phyloP scores from a whole-genome alignment of 768 basidiomycete genomes.

The Kwoniella bestiolae region DNA sequence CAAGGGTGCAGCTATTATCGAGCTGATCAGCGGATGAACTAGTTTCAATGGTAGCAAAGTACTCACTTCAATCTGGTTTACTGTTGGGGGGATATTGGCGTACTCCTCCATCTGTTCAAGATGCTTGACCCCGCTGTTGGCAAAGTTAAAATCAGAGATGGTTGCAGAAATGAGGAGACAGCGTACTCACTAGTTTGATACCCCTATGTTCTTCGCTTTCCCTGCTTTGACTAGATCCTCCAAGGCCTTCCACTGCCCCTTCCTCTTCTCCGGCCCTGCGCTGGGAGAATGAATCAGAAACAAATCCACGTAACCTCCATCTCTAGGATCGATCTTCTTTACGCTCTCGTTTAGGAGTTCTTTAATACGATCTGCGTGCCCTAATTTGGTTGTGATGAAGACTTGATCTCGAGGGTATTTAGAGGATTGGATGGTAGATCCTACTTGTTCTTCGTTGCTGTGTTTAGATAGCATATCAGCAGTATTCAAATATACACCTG shows the following conservation, averaged over 20 bases:
- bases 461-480: background rate
- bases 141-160: background rate
- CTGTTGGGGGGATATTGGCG: conserved; percentile 42
- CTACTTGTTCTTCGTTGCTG: conserved; percentile 50
- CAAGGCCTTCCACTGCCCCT: conserved; percentile 47
- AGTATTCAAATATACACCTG: background rate
- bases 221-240: conserved; percentile 48
- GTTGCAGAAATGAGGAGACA: background rate
- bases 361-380: conserved; percentile 34
- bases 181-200: conserved; percentile 53
- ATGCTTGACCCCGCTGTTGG: conserved; percentile 47
- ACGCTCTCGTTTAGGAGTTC: conserved; percentile 46
- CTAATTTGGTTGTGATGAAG: conserved; percentile 54
- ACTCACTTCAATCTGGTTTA: conserved; percentile 53
- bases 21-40: background rate
- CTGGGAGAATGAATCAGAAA: conserved; percentile 58
- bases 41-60: background rate
- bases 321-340: conserved; percentile 38
- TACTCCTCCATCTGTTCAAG: conserved; percentile 50
- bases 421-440: conserved; percentile 29
- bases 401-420: conserved; percentile 33
- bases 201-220: conserved; percentile 51
- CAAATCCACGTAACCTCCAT: conserved; percentile 53
- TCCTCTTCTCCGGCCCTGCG: conserved; percentile 54
- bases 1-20: conserved; percentile 44